Evolutionary conservation across 345 rosid species (phyloP).

Genomic region (Arabis alpina): DNA sequence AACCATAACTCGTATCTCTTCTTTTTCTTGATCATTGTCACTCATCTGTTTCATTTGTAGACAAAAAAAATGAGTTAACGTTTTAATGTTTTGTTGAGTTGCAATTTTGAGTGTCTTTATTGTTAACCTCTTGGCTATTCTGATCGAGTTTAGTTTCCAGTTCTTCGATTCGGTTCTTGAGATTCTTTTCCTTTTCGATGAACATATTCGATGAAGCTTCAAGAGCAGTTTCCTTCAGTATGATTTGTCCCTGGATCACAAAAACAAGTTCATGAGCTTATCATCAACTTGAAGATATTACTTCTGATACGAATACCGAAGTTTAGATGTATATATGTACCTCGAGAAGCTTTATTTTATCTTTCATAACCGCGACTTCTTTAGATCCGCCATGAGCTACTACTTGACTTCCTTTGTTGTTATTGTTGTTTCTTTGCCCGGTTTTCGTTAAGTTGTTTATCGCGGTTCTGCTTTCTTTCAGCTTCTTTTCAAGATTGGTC

Average conservation of each 20-base stretch:
- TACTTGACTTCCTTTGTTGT: conserved; percentile 51
- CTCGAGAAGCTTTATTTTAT: conserved; percentile 64
- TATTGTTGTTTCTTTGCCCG: conserved; percentile 37
- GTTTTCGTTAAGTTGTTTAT: conserved; percentile 52
- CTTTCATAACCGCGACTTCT: conserved; percentile 63
- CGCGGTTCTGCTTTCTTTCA: conserved; percentile 52
- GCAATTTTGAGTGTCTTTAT: background rate
- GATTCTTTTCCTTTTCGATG: conserved; percentile 64
- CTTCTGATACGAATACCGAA: background rate
- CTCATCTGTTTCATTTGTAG: conserved; percentile 11
- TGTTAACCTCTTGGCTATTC: conserved; percentile 50
- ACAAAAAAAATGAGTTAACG: background rate
- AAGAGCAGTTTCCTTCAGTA: conserved; percentile 64
- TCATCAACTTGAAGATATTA: background rate
- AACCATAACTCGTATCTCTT: conserved; percentile 36
- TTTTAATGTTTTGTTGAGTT: background rate
- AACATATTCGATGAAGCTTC: conserved; percentile 61
- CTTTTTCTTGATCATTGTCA: conserved; percentile 32
- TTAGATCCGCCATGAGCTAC: conserved; percentile 46
- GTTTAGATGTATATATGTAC: conserved; percentile 43
- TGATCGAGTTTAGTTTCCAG: conserved; percentile 56
- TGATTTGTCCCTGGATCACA: conserved; percentile 63
- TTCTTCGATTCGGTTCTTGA: conserved; percentile 58
- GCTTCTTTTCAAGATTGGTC: conserved; percentile 57
- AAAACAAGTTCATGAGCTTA: conserved; percentile 7